Conservation (phyloP, 257 asterid genomes). For the Forsythia suspensa region DNA sequence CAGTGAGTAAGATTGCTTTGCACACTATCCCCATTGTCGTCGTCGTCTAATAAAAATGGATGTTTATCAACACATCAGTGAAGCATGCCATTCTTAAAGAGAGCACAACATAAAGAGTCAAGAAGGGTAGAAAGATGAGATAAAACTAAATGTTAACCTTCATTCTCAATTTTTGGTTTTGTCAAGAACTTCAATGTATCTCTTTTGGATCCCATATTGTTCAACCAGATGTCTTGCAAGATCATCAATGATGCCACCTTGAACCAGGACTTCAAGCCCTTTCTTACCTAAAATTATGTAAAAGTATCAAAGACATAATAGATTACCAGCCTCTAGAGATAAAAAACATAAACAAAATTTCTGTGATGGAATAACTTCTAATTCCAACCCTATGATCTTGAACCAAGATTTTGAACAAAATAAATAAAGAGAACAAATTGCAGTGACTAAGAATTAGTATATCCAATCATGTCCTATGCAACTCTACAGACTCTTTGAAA, state of each 20-base stretch:
- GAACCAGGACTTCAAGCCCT: constrained; percentile 90
- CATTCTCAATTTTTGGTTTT: constrained; percentile 71
- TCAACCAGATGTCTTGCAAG: constrained; percentile 80
- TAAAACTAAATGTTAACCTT: constrained; percentile 28
- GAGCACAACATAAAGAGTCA: neutral
- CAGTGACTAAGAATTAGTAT: neutral
- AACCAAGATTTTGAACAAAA: neutral
- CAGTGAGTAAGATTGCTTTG: too few species aligned
- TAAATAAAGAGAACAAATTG: neutral
- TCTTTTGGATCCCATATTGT: constrained; percentile 80
- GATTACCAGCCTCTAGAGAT: neutral
- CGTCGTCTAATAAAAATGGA: too few species aligned
- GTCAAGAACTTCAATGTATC: constrained; percentile 87
- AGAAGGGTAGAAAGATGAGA: neutral
- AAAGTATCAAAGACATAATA: neutral
- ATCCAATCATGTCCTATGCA: neutral
- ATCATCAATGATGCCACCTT: constrained; percentile 95
- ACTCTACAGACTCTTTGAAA: neutral
- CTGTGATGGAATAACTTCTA: neutral
- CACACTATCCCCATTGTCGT: too few species aligned
- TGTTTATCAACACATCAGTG: too few species aligned
- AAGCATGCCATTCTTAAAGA: too few species aligned
- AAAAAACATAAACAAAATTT: neutral
- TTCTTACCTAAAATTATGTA: constrained; percentile 60
- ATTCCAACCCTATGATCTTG: neutral